These are phyloP conservation scores for Bertia moriformis DNA, from an alignment of 2,329 filamentous ascomycete species.

Conservation along the genomic window DNA sequence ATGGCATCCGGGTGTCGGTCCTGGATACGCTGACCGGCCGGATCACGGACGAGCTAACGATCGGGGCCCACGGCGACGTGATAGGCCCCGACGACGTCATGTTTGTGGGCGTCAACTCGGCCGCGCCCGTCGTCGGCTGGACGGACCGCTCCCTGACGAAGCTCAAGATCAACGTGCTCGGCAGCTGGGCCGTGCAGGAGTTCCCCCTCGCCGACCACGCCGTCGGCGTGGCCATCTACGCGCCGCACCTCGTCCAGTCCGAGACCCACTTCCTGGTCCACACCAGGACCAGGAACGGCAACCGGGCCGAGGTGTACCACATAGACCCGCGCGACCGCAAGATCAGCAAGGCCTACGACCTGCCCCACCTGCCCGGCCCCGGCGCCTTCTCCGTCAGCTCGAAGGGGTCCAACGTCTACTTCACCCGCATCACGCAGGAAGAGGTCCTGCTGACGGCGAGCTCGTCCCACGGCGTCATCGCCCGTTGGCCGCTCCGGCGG, in stretches of 20 bases:
- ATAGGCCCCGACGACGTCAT: conserved; percentile 48
- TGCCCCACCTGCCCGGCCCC: conserved; percentile 55
- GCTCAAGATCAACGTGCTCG: conserved; percentile 59
- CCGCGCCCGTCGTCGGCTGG: conserved; percentile 64
- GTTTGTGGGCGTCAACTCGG: conserved; percentile 63
- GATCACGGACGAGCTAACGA: conserved; percentile 54
- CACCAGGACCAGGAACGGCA: conserved; percentile 52
- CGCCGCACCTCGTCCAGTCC: conserved; percentile 57
- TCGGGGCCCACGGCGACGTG: conserved; percentile 65
- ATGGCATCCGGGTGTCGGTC: conserved; percentile 61
- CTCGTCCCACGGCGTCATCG: conserved; percentile 60
- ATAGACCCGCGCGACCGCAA: conserved; percentile 56
- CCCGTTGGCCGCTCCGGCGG: conserved; percentile 51
- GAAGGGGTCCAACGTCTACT: conserved; percentile 70
- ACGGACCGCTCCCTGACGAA: conserved; percentile 45
- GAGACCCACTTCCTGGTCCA: conserved; percentile 76
- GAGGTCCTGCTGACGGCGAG: conserved; percentile 66
- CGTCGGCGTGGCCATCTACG: conserved; percentile 50
- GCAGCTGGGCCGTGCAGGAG: conserved; percentile 39
- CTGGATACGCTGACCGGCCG: conserved; percentile 62
- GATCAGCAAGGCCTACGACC: conserved; percentile 64
- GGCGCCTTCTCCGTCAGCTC: conserved; percentile 71
- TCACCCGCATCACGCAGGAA: conserved; percentile 65
- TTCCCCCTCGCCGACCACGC: conserved; percentile 32
- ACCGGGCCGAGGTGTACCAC: conserved; percentile 78